Base-by-base conservation (phyloP, 768 basidiomycete species). In the Phaeotremella skinneri region DNA sequence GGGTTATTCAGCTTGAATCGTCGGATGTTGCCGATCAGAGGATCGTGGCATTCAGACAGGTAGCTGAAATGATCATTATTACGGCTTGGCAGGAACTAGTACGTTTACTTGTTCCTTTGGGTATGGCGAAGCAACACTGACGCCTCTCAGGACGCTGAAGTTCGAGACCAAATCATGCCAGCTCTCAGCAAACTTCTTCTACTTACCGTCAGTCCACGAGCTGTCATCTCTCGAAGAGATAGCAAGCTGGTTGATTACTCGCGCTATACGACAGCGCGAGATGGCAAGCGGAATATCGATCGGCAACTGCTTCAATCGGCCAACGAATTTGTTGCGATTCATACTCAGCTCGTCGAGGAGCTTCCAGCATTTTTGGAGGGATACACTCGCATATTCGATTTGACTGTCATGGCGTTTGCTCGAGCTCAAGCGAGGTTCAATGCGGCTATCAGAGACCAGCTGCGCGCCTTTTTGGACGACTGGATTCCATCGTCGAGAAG, bases 311-410 rank as follows among this genome's bases (percentile, higher is more conserved):
- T 71, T n/a, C 64, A 66, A 39, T 68, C 66, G 26, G 78, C 76
- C 2, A 49, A 67, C 9, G 74, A 77, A 27, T 77, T 73, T 48
- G 67, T 69, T 51, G 72, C 76, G 17, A 60, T 78, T 0, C 78
- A 78, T 56, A 67, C 67, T 9, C 78, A 78, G 55, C 64, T 78
- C 17, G 56, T 76, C 2, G 76, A 74, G 31, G 78, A 78, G 50
- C 61, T 78, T 0, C 78, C 78, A 4, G 49, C 62, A 0, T 74
- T 76, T 43, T 31, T 77, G 21, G 72, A 74, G 31, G 78, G 78
- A 0, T 70, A 70, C 48, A 58, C 59, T n/a, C 56, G 68, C 41
- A 71, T 76, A 13, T 58, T 76, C 27, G 77, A 75, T 45, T 29
- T 75, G 0, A 63, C 70, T 26, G 9, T 75, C 2, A 43, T 52